Evolutionary conservation across 805 yeast genomes (phyloP), one percentile per base, ranked within the genome.

Genomic region (Pichia manshurica): DNA sequence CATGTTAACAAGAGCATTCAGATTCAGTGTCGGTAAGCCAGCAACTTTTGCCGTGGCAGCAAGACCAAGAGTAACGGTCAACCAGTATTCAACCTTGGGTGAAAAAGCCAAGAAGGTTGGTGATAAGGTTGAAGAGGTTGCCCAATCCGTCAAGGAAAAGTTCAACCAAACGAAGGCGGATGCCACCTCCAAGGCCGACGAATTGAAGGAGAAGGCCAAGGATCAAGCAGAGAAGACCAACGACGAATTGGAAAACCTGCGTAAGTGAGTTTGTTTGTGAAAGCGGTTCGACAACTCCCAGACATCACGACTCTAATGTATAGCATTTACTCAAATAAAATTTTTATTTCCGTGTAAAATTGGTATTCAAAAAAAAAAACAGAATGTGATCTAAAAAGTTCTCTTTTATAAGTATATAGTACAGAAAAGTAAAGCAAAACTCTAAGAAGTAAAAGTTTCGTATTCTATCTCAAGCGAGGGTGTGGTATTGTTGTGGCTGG

Each of bases 91-190:
- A 6, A 33, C 50, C 7, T 36, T 47, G n/a, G 50, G 50, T 4
- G 50, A 47, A 20, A 44, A 39, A 13, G 50, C 50, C 8, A 43
- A 43, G 28, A 39, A 47, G 21, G 47, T 34, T 15, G 47, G 47
- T 12, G 50, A 47, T 22, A 39, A 28, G 17, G 32, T 47, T 10
- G 29, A 19, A 10, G 45, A 46, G 33, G 29, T 32, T 8, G 35
- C 42, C 4, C 39, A 41, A 10, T 31, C 31, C 36, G 45, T 29
- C 15, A 46, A 46, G 38, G 49, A 46, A 31, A 10, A 23, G 3
- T 35, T 45, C 17, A 45, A 45, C 39, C 25, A 39, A 15, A 23
- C 38, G 35, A 46, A 52, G 40, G 40, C 45, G 33, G 46, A 45
- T 22, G 39, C 42, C 10, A 25, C 7, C 29, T 7, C 29, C 29